Percentiles rank a stretch among this genome's conserved stretches.
phyloP scores from a whole-genome alignment of 1,284 basidiomycete species.

The Wolfiporia cocos region DNA sequence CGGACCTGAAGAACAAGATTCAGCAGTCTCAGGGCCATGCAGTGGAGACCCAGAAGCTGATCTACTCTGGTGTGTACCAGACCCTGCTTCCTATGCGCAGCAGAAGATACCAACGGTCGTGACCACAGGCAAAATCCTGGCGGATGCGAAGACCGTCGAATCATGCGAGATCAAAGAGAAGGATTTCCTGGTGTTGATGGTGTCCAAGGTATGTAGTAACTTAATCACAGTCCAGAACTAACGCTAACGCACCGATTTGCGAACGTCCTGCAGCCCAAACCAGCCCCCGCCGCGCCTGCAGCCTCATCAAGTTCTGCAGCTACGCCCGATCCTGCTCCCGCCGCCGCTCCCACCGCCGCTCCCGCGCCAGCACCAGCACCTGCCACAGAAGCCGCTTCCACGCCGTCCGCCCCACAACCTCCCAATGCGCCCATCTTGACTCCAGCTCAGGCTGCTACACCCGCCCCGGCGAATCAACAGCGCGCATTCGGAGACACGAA shows the following conservation, averaged over 20 bases:
- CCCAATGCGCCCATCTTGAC: slow-evolving; percentile 27
- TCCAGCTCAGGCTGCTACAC: slow-evolving; percentile 31
- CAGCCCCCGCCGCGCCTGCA: slow-evolving; percentile 30
- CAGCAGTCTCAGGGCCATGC: slow-evolving; percentile 71
- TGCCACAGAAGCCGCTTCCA: slow-evolving; percentile 17
- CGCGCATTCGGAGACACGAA: slow-evolving; percentile 42
- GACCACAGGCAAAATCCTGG: slow-evolving; percentile 83
- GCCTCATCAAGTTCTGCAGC: slow-evolving; percentile 21
- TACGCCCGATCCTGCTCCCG: slow-evolving; percentile 20
- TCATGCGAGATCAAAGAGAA: slow-evolving; percentile 96
- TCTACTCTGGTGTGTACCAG: slow-evolving; percentile 72
- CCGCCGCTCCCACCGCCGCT: slow-evolving; percentile 26
- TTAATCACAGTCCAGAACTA: neutral
- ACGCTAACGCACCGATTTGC: too few species aligned
- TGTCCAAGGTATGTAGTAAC: slow-evolving; percentile 71
- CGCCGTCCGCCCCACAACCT: slow-evolving; percentile 29
- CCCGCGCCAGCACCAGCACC: slow-evolving; percentile 25
- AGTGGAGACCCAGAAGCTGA: slow-evolving; percentile 82
- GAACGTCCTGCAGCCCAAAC: slow-evolving; percentile 44
- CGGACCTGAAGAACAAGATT: slow-evolving; percentile 84
- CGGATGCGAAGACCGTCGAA: slow-evolving; percentile 85
- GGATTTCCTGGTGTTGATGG: slow-evolving; percentile 98
- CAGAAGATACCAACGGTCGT: neutral
- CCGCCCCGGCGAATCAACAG: slow-evolving; percentile 31
- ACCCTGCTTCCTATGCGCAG: neutral